Evolutionary conservation across 176 grass and related monocot genomes (phyloP).

Genomic region (Poa annua): DNA sequence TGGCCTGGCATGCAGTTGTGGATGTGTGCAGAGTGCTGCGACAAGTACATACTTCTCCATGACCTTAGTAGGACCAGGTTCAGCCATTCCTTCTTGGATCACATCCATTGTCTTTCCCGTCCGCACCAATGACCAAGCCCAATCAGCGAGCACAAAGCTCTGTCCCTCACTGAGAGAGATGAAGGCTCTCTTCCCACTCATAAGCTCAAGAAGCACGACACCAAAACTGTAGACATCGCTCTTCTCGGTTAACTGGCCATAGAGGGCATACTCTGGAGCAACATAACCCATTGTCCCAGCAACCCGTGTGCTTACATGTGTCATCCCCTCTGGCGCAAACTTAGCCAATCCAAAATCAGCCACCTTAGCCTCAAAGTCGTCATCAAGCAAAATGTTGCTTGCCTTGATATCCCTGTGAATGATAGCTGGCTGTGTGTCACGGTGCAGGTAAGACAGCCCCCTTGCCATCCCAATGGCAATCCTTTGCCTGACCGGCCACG

Average conservation of each 20-base stretch:
- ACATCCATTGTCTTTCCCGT: slow-evolving; percentile 61
- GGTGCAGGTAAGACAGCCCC: slow-evolving; percentile 77
- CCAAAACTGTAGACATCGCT: slow-evolving; percentile 91
- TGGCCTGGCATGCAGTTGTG: slow-evolving; percentile 82
- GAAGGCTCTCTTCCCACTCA: slow-evolving; percentile 85
- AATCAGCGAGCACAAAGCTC: slow-evolving; percentile 77
- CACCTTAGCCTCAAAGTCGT: slow-evolving; percentile 80
- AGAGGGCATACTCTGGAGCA: slow-evolving; percentile 84
- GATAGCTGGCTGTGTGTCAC: slow-evolving; percentile 65
- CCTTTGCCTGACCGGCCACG: slow-evolving; percentile 76
- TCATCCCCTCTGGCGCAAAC: slow-evolving; percentile 91
- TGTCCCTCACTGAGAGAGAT: slow-evolving; percentile 76
- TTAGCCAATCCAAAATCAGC: slow-evolving; percentile 95
- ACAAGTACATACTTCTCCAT: slow-evolving; percentile 91
- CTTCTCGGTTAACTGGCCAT: slow-evolving; percentile 95
- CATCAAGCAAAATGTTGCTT: slow-evolving; percentile 82
- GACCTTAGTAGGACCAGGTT: slow-evolving; percentile 58
- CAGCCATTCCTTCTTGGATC: slow-evolving; percentile 84
- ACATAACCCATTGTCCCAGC: slow-evolving; percentile 92
- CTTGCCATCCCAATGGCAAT: slow-evolving; percentile 79
- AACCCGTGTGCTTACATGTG: slow-evolving; percentile 89
- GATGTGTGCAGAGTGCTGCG: slow-evolving; percentile 78
- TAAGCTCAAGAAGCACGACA: slow-evolving; percentile 86
- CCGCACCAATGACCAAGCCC: slow-evolving; percentile 88
- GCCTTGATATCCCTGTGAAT: slow-evolving; percentile 99